These are phyloP conservation scores for Uronychia setigera DNA, from an alignment of 73 alveolate species.

Conservation along the genomic window DNA sequence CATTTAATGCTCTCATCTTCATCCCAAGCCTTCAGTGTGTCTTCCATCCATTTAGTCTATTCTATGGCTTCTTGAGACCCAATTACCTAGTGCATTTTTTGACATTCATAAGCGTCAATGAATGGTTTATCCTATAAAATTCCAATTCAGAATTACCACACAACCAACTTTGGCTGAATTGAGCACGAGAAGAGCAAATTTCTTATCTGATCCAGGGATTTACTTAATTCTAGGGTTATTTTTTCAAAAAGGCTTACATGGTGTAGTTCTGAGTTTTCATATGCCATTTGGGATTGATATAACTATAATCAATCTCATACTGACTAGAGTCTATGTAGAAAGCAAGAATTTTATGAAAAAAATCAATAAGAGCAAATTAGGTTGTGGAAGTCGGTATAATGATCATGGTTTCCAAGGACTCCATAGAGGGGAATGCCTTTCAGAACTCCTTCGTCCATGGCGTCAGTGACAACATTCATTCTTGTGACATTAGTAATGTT, in stretches of 20 bases:
- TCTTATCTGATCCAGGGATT: background rate
- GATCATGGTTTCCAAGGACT: conserved; percentile 33
- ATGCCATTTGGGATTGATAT: conserved; percentile 2
- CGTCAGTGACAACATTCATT: background rate
- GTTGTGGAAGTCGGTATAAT: background rate
- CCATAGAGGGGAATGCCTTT: conserved; percentile 1
- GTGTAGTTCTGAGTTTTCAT: conserved; percentile 2
- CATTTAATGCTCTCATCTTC: background rate
- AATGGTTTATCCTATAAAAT: background rate
- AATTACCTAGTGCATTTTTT: background rate
- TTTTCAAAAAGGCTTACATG: too few relatives aligned
- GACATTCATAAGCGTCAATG: background rate
- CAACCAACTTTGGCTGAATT: conserved; percentile 3
- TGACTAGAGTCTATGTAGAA: too few relatives aligned
- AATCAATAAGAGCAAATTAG: too few relatives aligned
- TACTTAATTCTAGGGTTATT: too few relatives aligned
- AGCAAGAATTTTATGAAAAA: too few relatives aligned
- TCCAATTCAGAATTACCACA: background rate
- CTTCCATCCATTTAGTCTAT: conserved; percentile 5
- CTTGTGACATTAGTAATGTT: background rate
- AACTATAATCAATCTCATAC: conserved; percentile 4
- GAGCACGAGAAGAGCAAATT: conserved; percentile 15
- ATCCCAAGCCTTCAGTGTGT: background rate
- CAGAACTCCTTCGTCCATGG: background rate
- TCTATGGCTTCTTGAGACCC: background rate